These are phyloP conservation scores for Meyerozyma carpophila DNA, from an alignment of 1,139 yeast species.

Conservation along the genomic window DNA sequence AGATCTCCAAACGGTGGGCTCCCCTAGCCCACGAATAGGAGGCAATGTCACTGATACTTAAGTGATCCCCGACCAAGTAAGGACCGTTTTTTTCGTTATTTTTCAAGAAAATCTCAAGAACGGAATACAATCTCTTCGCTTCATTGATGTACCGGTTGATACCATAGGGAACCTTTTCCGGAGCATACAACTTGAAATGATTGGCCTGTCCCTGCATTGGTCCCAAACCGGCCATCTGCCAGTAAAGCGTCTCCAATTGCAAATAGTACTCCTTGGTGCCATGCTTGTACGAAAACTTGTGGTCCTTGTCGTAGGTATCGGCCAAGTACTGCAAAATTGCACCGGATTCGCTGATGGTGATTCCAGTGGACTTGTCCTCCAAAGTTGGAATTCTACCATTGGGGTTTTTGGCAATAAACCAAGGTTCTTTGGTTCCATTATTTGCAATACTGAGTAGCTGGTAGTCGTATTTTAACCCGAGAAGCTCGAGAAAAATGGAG, in stretches of 20 bases:
- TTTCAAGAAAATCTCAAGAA: conserved; percentile 43
- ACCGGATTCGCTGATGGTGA: conserved; percentile 49
- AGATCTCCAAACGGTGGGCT: conserved; percentile 21
- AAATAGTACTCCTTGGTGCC: conserved; percentile 1
- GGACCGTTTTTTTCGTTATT: conserved; percentile 36
- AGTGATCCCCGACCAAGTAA: conserved; percentile 52
- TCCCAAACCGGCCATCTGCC: conserved; percentile 56
- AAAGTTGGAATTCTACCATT: conserved; percentile 61
- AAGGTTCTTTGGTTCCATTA: conserved; percentile 43
- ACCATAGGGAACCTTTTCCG: conserved; percentile 48
- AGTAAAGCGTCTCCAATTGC: conserved; percentile 10
- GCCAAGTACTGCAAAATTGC: conserved; percentile 20
- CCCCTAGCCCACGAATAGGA: conserved; percentile 33
- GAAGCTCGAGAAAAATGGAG: conserved; percentile 41
- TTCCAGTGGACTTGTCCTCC: conserved; percentile 39
- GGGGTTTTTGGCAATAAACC: conserved; percentile 52
- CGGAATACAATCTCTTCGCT: conserved; percentile 48
- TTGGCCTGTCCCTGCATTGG: conserved; percentile 59
- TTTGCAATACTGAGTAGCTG: conserved; percentile 34
- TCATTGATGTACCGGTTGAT: conserved; percentile 46
- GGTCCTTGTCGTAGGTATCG: conserved; percentile 2
- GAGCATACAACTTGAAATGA: conserved; percentile 40
- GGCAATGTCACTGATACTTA: conserved; percentile 50
- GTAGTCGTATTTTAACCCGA: conserved; percentile 43
- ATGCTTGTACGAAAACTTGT: neutral